Evolutionary conservation across 2,329 filamentous ascomycete genomes (phyloP).

Genomic region (Lecanoromycetidae sp.): DNA sequence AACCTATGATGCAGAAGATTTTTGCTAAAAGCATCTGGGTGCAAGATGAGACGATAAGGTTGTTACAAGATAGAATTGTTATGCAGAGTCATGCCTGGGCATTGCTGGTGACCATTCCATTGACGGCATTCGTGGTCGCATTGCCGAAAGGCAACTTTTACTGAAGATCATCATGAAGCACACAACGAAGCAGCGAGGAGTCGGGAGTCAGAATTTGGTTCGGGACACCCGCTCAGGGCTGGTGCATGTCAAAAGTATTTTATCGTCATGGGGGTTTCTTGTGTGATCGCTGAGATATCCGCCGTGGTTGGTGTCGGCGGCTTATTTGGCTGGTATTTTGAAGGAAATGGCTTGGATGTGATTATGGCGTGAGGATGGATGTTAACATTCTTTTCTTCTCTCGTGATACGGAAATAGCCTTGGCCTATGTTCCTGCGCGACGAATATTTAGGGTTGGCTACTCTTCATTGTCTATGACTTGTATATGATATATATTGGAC

Average conservation of each 20-base stretch:
- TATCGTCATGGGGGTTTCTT: not conserved
- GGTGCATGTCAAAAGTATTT: not conserved
- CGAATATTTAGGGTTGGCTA: too few species aligned
- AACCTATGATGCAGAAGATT: conserved; percentile 22
- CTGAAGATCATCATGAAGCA: not conserved
- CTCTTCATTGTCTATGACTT: too few species aligned
- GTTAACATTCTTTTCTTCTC: too few species aligned
- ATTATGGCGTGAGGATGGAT: too few species aligned
- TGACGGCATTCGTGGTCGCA: conserved; percentile 23
- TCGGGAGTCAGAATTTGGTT: not conserved
- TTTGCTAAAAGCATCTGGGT: conserved; percentile 24
- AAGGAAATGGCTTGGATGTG: too few species aligned
- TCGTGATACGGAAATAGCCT: too few species aligned
- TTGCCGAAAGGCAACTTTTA: conserved; percentile 13
- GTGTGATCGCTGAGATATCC: not conserved
- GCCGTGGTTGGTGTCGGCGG: not conserved
- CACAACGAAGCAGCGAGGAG: too few species aligned
- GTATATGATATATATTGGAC: too few species aligned
- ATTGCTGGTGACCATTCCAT: conserved; percentile 22
- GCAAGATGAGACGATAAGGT: conserved; percentile 25
- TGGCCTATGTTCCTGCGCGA: too few species aligned
- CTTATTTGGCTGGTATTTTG: not conserved
- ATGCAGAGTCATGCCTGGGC: conserved; percentile 27
- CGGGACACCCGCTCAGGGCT: not conserved
- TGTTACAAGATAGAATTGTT: conserved; percentile 28